These are phyloP conservation scores for Ascochyta lentis DNA, from an alignment of 2,329 filamentous ascomycete genomes.

Conservation along the genomic window DNA sequence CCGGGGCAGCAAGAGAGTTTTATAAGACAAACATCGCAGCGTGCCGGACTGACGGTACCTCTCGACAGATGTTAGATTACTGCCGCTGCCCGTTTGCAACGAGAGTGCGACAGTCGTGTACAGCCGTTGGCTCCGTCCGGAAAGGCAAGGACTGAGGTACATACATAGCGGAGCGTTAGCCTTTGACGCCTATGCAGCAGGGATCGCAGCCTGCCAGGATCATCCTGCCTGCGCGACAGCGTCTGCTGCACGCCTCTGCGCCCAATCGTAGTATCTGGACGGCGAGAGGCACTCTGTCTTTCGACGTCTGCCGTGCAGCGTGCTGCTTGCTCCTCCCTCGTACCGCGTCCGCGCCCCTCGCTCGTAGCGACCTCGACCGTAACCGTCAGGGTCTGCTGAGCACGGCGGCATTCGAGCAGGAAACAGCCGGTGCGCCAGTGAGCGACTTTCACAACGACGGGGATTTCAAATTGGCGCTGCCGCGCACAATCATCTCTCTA, in stretches of 20 bases:
- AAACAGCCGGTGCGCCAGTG: constrained; percentile 30
- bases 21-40: constrained; percentile 48
- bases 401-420: constrained; percentile 25
- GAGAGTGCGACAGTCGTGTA: constrained; percentile 49
- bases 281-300: constrained; percentile 17
- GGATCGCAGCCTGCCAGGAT: constrained; percentile 33
- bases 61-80: constrained; percentile 50
- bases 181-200: constrained; percentile 37
- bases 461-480: constrained; percentile 11
- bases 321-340: constrained; percentile 17
- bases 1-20: constrained; percentile 45
- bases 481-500: constrained; percentile 12
- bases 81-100: constrained; percentile 51
- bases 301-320: constrained; percentile 19
- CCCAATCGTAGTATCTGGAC: constrained; percentile 38
- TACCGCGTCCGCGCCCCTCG: constrained; percentile 20
- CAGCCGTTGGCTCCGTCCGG: constrained; percentile 50
- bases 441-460: background rate
- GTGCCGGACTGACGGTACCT: constrained; percentile 46
- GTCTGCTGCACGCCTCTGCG: constrained; percentile 24
- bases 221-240: constrained; percentile 34
- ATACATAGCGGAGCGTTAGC: constrained; percentile 41
- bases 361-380: constrained; percentile 13
- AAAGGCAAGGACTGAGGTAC: constrained; percentile 45
- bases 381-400: constrained; percentile 18